phyloP scores from a whole-genome alignment of 495 filamentous ascomycete species.

The Xylaria intraflava region DNA sequence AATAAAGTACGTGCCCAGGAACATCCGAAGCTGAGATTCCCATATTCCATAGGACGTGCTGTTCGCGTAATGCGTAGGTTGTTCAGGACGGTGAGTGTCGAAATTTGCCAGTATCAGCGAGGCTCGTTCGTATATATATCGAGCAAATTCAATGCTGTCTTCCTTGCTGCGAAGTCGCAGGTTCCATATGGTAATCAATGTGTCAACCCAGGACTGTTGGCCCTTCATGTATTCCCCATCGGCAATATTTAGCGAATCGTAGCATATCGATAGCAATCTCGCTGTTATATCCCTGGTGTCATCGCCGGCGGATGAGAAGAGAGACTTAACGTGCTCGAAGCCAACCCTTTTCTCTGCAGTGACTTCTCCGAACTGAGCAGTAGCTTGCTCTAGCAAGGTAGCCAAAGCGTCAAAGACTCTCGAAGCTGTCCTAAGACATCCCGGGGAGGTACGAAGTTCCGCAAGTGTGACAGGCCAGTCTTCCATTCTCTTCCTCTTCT shows the following conservation, averaged over 20 bases:
- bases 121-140: constrained; percentile 27
- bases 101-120: constrained; percentile 31
- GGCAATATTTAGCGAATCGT: constrained; percentile 22
- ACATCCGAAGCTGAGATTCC: constrained; percentile 47
- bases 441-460: constrained; percentile 24
- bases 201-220: constrained; percentile 35
- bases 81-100: constrained; percentile 13
- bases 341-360: constrained; percentile 30
- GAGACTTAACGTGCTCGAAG: constrained; percentile 41
- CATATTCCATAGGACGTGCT: constrained; percentile 19
- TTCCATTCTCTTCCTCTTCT: constrained; percentile 32
- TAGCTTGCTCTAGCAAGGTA: constrained; percentile 26
- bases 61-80: constrained; percentile 8
- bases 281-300: constrained; percentile 34
- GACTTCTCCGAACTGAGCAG: neutral
- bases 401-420: constrained; percentile 33
- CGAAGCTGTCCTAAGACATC: constrained; percentile 34
- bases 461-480: constrained; percentile 23
- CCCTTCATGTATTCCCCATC: constrained; percentile 17
- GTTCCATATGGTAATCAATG: constrained; percentile 34
- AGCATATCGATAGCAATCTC: constrained; percentile 33
- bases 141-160: constrained; percentile 36
- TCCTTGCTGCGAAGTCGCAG: constrained; percentile 34
- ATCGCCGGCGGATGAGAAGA: constrained; percentile 36
- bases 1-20: constrained; percentile 65